Base-by-base conservation (phyloP, 2,329 filamentous ascomycete species). In the Fonsecaea monophora region DNA sequence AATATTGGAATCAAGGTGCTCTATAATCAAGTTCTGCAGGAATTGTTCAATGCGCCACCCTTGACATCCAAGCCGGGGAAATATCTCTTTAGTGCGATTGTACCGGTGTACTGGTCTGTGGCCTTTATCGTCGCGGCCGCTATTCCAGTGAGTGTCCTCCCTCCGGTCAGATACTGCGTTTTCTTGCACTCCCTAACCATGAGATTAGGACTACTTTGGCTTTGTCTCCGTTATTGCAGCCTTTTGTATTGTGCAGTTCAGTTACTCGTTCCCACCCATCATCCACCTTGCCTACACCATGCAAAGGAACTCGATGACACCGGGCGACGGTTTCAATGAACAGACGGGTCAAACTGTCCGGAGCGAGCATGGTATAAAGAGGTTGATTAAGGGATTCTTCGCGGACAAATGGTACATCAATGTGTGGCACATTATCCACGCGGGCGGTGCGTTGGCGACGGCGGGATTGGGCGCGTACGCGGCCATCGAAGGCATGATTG, bases 11-110 rank as follows among this genome's bases (percentile, higher is more conserved):
- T 80, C 67, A 80, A 80, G 69, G 77, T 80, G 1, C 66, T 79
- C 37, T 84, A 84, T 74, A 78, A 80, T 67, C 79, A 82, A 38
- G 75, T 84, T 48, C 68, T 82, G 4, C 66, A 71, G 64, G 81
- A 82, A 38, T 69, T 82, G 4, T 77, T 81, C 71, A 74, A 75
- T 2, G 75, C 77, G 9, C 82, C 82, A 5, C 68, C 77, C 0
- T 75, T 84, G 9, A 75, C 75, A 5, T 75, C 74, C 2, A 76
- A 72, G 45, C 72, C 64, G 12, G 82, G 82, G 18, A 82, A 82
- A 63, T 71, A 77, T 25, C 42, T 71, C 25, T 71, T 60, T 15
- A 68, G 53, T 25, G 48, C 56, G 12, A 69, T 70, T 55, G 70
- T 74, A 2, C 75, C 75, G 2, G 53, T 73, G 12, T 76, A 74